phyloP scores from a whole-genome alignment of 768 basidiomycete species.

The Russula ochroleuca region DNA sequence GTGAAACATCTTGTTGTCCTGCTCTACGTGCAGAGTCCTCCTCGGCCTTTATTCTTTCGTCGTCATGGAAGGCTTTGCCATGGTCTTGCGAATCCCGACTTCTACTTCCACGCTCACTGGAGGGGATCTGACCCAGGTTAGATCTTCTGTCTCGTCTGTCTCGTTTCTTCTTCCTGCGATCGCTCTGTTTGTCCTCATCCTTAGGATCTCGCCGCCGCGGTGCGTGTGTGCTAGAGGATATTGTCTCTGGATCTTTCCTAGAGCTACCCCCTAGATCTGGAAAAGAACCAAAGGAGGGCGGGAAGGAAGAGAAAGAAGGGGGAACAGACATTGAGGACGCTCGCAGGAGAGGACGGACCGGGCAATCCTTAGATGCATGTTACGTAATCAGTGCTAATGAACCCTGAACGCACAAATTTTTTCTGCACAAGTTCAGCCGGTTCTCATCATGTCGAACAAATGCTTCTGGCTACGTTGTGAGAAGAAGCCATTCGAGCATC shows the following conservation, averaged over 20 bases:
- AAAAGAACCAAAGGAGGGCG: constrained; percentile 66
- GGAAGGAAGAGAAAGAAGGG: constrained; percentile 58
- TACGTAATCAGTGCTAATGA: background rate
- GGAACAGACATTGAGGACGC: constrained; percentile 40
- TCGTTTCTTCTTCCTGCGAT: constrained; percentile 32
- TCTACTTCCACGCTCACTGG: constrained; percentile 31
- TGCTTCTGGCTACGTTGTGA: constrained; percentile 94
- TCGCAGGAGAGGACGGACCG: background rate
- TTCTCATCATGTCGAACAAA: constrained; percentile 46
- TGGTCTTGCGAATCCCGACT: constrained; percentile 10
- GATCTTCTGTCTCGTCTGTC: constrained; percentile 17
- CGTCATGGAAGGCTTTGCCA: constrained; percentile 27
- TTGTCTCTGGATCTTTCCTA: constrained; percentile 32
- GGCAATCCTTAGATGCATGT: background rate
- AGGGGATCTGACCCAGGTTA: constrained; percentile 13
- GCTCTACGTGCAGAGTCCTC: constrained; percentile 35
- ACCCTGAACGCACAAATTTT: background rate
- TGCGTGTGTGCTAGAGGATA: constrained; percentile 14
- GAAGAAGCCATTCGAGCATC: constrained; percentile 90
- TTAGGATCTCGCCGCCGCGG: constrained; percentile 25
- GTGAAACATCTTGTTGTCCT: constrained; percentile 31
- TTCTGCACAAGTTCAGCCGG: too few species aligned
- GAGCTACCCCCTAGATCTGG: constrained; percentile 53
- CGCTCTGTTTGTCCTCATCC: constrained; percentile 31
- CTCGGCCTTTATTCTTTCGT: constrained; percentile 35